Conservation (phyloP, 257 asterid species). For the Nicotiana tomentosiformis region DNA sequence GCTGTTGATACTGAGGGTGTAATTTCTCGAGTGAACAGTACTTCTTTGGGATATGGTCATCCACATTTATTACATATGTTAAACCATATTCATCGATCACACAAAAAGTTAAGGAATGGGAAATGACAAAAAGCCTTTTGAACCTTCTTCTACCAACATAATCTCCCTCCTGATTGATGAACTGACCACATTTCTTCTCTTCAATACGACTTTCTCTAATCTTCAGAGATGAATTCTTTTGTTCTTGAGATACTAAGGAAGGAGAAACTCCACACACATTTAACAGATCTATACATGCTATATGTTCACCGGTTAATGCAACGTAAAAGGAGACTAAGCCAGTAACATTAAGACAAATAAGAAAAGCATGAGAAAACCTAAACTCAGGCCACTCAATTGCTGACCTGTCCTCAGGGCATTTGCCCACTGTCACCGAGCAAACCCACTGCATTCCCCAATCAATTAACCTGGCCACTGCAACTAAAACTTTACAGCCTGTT, state of each 20-base stretch:
- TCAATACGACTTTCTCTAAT: slow-evolving; percentile 17
- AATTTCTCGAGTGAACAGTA: slow-evolving; percentile 28
- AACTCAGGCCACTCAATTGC: slow-evolving; percentile 73
- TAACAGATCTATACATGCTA: slow-evolving; percentile 48
- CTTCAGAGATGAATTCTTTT: slow-evolving; percentile 12
- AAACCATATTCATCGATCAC: slow-evolving; percentile 80
- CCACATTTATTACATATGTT: slow-evolving; percentile 36
- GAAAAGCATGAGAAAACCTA: slow-evolving; percentile 60
- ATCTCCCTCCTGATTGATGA: slow-evolving; percentile 20
- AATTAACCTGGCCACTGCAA: slow-evolving; percentile 58
- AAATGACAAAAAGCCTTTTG: slow-evolving; percentile 50
- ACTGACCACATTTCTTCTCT: slow-evolving; percentile 18
- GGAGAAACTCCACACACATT: slow-evolving; percentile 28
- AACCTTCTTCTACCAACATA: slow-evolving; percentile 47
- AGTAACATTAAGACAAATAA: slow-evolving; percentile 63
- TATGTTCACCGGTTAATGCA: slow-evolving; percentile 54
- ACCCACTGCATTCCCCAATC: slow-evolving; percentile 87
- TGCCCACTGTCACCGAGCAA: slow-evolving; percentile 54
- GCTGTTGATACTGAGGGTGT: slow-evolving; percentile 29
- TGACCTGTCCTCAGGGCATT: slow-evolving; percentile 35
- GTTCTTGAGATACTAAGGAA: slow-evolving; percentile 27
- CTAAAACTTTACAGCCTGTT: slow-evolving; percentile 25
- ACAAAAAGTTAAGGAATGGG: slow-evolving; percentile 62
- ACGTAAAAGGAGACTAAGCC: slow-evolving; percentile 62
- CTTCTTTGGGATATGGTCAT: slow-evolving; percentile 37